A percentile compares a stretch with the other conserved stretches of the same genome.
Conservation (phyloP, 768 basidiomycete species). For the Xerocomellus chrysenteron region DNA sequence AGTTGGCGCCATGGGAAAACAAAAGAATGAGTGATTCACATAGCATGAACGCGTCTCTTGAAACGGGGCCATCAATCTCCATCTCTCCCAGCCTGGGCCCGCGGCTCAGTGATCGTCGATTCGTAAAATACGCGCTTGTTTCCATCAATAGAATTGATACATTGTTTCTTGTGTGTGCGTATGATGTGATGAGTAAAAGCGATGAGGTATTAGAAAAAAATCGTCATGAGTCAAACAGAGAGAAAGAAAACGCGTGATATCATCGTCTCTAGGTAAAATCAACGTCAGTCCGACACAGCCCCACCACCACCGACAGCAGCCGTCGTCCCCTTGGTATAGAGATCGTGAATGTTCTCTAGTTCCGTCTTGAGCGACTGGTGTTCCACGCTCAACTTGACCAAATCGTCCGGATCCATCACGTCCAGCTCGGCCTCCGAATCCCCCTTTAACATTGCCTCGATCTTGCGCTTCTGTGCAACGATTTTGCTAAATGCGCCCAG, state of each 20-base stretch:
- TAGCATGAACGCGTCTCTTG: background rate
- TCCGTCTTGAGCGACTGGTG: conserved; percentile 52
- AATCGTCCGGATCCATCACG: conserved; percentile 52
- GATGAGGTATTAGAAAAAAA: background rate
- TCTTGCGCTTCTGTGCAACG: conserved; percentile 48
- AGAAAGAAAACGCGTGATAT: background rate
- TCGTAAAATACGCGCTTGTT: background rate
- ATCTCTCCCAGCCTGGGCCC: too few species aligned
- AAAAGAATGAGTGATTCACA: conserved; percentile 28
- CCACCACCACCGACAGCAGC: background rate
- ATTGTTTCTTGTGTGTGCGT: background rate
- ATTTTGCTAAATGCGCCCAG: conserved; percentile 46
- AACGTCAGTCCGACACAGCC: conserved; percentile 14
- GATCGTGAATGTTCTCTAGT: conserved; percentile 47
- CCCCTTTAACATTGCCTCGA: conserved; percentile 51
- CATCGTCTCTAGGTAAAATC: background rate
- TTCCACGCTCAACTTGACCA: conserved; percentile 43
- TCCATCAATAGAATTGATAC: background rate
- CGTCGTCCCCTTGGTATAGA: conserved; percentile 31
- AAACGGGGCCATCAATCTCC: background rate
- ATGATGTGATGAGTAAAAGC: background rate
- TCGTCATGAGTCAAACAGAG: background rate
- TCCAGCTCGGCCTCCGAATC: conserved; percentile 58
- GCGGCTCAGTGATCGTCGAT: too few species aligned
- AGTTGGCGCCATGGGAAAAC: conserved; percentile 44